Evolutionary conservation across 495 filamentous ascomycete genomes (phyloP), one percentile per base, ranked within the genome.

Genomic region (Hyaloscypha bicolor): DNA sequence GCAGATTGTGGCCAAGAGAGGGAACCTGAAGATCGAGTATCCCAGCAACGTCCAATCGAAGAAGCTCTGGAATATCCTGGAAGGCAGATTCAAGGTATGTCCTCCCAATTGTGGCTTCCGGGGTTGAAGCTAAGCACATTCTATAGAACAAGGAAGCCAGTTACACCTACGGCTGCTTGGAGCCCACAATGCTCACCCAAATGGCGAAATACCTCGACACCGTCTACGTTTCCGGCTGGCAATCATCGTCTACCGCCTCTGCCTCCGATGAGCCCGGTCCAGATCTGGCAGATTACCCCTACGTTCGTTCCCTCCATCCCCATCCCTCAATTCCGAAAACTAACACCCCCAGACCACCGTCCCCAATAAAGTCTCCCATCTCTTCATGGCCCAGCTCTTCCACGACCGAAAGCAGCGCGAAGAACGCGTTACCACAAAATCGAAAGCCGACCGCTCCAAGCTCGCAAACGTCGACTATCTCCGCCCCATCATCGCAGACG

Each of bases 141-240:
- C 33, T 11, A 29, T 75, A 97, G 92, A 90, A 86, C 72, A 87
- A 86, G 65, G 90, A 93, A 70, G 91, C 91, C 48, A 95, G 91
- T 80, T 96, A 87, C 81, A 99, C 95, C 45, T 99, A 97, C 79
- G 95, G 95, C 74, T 97, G 95, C 79, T 83, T 99, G 64, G 96
- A 99, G 73, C 95, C 95, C 11, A 96, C 96, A 6, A 97, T 97
- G 91, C 85, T 99, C 73, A 97, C 96, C 25, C 95, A 99, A 78
- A 99, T 99, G 95, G 94, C 93, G 72, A 96, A 98, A 79, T 98
- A 95, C 79, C 85, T 98, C 61, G 95, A 99, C 76, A 99, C 96
- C 45, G 93, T 99, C 76, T 99, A 99, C 74, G 93, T 99, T 62
- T 97, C 94, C 45, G 95, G 95, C 69, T 99, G 95, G 95, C 96